A percentile compares a stretch with the other conserved stretches of the same genome.
These are phyloP conservation scores for Fraxinus pennsylvanica DNA, from an alignment of 257 asterid genomes.

Conservation along the genomic window DNA sequence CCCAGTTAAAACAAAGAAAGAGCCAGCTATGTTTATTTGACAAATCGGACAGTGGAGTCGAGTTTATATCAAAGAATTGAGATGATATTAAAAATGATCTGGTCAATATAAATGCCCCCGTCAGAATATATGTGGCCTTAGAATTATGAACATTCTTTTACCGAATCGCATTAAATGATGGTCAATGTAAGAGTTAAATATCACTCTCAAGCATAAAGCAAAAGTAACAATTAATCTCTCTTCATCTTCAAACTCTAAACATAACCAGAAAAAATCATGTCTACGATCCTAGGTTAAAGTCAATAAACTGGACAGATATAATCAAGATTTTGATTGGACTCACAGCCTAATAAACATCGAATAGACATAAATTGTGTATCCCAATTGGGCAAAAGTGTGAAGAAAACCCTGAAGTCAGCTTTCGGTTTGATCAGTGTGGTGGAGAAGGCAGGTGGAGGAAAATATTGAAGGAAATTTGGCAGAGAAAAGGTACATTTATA, in stretches of 20 bases:
- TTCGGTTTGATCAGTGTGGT: background rate
- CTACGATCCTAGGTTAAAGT: conserved; percentile 5
- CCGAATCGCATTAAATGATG: background rate
- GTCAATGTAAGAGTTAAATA: background rate
- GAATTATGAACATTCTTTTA: background rate
- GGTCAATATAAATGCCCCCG: background rate
- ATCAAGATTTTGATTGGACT: background rate
- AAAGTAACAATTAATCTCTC: background rate
- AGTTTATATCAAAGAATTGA: background rate
- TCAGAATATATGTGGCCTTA: background rate
- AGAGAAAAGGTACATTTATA: background rate
- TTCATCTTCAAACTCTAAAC: background rate
- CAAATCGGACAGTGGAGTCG: background rate
- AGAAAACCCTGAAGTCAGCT: background rate
- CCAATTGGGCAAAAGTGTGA: background rate
- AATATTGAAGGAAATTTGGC: background rate
- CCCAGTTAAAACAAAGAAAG: background rate
- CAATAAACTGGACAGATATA: background rate
- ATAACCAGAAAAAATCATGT: conserved; percentile 1
- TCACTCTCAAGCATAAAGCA: background rate
- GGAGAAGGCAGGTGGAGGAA: background rate
- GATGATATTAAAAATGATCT: background rate
- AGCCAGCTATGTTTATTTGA: background rate
- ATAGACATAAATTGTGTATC: background rate
- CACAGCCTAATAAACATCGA: background rate